Percentiles rank a stretch among this genome's conserved stretches.
phyloP scores from a whole-genome alignment of 345 rosid species.

The Hevea brasiliensis region DNA sequence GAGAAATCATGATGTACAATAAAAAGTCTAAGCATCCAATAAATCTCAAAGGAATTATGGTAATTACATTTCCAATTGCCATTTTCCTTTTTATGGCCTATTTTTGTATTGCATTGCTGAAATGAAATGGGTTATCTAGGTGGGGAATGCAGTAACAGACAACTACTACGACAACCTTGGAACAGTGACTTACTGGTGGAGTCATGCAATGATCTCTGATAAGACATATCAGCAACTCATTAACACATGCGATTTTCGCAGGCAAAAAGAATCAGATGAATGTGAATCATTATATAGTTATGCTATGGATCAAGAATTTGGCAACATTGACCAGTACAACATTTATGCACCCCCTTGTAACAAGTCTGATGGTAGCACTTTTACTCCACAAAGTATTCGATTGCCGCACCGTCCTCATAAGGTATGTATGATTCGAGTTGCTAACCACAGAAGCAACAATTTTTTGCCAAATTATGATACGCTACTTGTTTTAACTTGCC shows the following conservation, averaged over 20 bases:
- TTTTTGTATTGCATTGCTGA: background rate
- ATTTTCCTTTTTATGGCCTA: background rate
- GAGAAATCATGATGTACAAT: constrained; percentile 66
- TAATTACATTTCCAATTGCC: constrained; percentile 15
- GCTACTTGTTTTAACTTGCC: no score
- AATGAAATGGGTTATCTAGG: constrained; percentile 36
- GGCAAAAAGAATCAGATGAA: constrained; percentile 77
- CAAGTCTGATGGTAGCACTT: constrained; percentile 58
- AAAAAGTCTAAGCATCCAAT: constrained; percentile 53
- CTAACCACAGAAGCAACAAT: no score
- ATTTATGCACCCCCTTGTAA: constrained; percentile 92
- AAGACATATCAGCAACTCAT: constrained; percentile 74
- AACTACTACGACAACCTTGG: constrained; percentile 91
- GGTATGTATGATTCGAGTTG: constrained; percentile 12
- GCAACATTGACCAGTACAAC: constrained; percentile 94
- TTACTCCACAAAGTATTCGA: constrained; percentile 43
- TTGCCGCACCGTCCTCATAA: constrained; percentile 69
- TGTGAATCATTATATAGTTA: constrained; percentile 83
- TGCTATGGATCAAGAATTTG: constrained; percentile 96
- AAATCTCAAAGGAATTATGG: constrained; percentile 89
- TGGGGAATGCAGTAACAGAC: constrained; percentile 96
- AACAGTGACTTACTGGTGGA: constrained; percentile 99
- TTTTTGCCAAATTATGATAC: no score
- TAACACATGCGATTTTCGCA: constrained; percentile 75
- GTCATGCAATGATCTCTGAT: constrained; percentile 98